Percentiles rank a stretch among this genome's conserved stretches.
Evolutionary conservation across 2,329 filamentous ascomycete species (phyloP).

Genomic region (Epichloe typhina): DNA sequence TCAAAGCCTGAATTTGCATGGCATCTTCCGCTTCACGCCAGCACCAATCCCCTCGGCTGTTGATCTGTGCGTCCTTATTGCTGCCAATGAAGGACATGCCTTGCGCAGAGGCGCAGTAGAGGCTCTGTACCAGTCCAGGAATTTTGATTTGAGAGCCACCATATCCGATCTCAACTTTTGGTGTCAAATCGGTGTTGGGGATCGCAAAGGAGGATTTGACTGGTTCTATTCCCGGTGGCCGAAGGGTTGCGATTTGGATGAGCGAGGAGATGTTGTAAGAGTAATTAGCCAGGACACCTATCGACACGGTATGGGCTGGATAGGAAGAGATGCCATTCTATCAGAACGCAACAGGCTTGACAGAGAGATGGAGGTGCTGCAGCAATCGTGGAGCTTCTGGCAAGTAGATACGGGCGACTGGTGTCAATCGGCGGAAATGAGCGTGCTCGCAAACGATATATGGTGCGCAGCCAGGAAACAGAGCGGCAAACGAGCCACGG

Average conservation of each 20-base stretch:
- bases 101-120: constrained; percentile 54
- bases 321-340: constrained; percentile 46
- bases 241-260: constrained; percentile 54
- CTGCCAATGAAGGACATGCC: constrained; percentile 80
- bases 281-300: constrained; percentile 78
- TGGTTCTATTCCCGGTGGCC: constrained; percentile 81
- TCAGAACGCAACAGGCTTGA: constrained; percentile 22
- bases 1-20: constrained; percentile 64
- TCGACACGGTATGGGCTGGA: constrained; percentile 61
- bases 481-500: constrained; percentile 14
- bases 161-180: constrained; percentile 84
- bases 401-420: constrained; percentile 48
- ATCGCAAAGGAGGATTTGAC: constrained; percentile 72
- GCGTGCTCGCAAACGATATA: constrained; percentile 20
- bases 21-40: constrained; percentile 62
- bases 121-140: constrained; percentile 55
- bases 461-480: constrained; percentile 5
- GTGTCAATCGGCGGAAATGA: constrained; percentile 28
- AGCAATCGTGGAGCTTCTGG: constrained; percentile 57
- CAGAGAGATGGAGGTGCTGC: constrained; percentile 48
- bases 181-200: constrained; percentile 93
- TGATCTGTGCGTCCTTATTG: constrained; percentile 70
- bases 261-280: constrained; percentile 53
- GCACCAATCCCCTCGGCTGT: constrained; percentile 57
- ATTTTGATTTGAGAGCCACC: constrained; percentile 63